Base-by-base conservation (phyloP, 495 filamentous ascomycete species). In the Rhypophila decipiens region DNA sequence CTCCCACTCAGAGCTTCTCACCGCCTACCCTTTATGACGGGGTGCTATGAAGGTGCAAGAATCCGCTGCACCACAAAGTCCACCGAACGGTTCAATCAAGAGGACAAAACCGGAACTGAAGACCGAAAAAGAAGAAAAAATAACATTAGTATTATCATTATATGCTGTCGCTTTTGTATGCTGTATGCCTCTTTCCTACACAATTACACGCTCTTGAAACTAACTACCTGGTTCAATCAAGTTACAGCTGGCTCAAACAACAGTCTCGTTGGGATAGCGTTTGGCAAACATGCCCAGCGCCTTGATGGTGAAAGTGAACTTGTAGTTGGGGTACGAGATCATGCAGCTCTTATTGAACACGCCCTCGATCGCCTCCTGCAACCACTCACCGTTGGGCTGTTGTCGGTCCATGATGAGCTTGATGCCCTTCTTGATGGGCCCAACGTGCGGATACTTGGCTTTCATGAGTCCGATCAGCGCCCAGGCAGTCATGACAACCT, bases 291-390 rank as follows among this genome's bases (percentile, higher is more conserved):
- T 81, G 8, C 93, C 93, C 23, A 98, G 62, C 4, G 93, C 93
- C 57, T 91, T 94, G 56, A 96, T 89, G 5, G 93, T 83, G 66
- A 96, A 98, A 44, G 84, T 86, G 66, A 95, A 90, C 72, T 98
- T 98, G 74, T 98, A 98, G 70, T 98, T 98, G 47, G 93, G 93
- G 60, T 98, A 98, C 3, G 91, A 93, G 46, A 98, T 98, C 91
- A 97, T 97, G 68, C 93, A 96, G 59, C 83, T 95, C 71, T 96
- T 95, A 68, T 98, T 98, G 72, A 98, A 98, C 11, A 98, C 93
- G 5, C 93, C 93, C 60, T 98, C 93, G 56, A 98, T 96, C 0
- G 82, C 83, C 68, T 98, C 93, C 59, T 96, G 91, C 51, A 85
- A 64, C 93, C 93, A 98, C 70, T 95, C 89, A 12, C 93, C 93